phyloP scores from a whole-genome alignment of 73 alveolate species.

The Tetrahymena elliotti region DNA sequence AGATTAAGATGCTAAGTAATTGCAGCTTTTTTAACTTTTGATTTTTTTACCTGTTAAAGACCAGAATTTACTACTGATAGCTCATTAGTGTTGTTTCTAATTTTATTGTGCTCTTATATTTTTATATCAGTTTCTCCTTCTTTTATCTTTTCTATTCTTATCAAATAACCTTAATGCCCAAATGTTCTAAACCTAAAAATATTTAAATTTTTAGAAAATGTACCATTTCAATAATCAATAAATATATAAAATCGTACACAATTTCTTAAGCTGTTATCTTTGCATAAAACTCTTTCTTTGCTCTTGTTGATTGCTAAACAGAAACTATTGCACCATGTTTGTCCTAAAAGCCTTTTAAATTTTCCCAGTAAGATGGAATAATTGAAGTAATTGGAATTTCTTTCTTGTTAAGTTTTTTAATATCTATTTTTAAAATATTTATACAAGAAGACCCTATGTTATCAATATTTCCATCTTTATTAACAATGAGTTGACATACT shows the following conservation, averaged over 20 bases:
- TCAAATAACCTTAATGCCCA: background rate
- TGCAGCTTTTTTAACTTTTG: background rate
- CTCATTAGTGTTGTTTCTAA: background rate
- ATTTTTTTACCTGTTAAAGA: background rate
- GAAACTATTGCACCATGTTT: conserved; percentile 4
- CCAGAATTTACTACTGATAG: background rate
- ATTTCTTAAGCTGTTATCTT: background rate
- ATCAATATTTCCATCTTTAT: conserved; percentile 11
- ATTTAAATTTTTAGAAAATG: background rate
- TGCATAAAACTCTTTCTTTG: background rate
- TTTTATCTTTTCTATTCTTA: background rate
- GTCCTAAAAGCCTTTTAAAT: background rate
- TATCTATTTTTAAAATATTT: conserved; percentile 13
- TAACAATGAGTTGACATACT: conserved; percentile 14
- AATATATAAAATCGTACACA: background rate
- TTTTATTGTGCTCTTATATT: background rate
- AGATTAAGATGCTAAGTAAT: background rate
- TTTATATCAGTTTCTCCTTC: background rate
- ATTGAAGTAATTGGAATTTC: conserved; percentile 1
- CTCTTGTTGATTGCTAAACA: background rate
- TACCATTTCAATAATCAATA: background rate
- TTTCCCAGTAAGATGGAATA: conserved; percentile 4
- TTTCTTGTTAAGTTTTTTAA: conserved; percentile 7
- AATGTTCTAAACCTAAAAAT: background rate
- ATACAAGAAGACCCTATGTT: background rate